These are phyloP conservation scores for Aspergillus tamarii DNA, from an alignment of 2,329 filamentous ascomycete species.

Conservation along the genomic window DNA sequence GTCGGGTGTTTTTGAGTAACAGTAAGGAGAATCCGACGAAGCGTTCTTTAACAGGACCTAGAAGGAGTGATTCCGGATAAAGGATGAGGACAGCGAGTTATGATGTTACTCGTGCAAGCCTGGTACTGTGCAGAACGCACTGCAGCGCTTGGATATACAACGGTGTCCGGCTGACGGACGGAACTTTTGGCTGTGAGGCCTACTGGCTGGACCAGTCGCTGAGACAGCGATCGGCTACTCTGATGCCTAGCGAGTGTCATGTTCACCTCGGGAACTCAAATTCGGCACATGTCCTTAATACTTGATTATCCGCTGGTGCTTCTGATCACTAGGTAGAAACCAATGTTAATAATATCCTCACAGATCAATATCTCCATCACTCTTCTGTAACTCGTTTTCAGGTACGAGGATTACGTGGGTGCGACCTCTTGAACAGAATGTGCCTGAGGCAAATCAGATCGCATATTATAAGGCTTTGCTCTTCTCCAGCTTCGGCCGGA, in stretches of 20 bases:
- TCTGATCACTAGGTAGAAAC: not conserved
- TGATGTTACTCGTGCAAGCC: not conserved
- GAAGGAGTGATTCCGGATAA: not conserved
- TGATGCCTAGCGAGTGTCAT: not conserved
- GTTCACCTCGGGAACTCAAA: not conserved
- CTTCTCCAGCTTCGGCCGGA: not conserved
- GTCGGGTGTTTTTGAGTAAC: not conserved
- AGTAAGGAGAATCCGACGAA: not conserved
- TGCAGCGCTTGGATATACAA: not conserved
- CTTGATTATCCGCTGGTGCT: not conserved
- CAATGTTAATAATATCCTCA: not conserved
- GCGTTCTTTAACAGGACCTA: not conserved
- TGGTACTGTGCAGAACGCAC: not conserved
- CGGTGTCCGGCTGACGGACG: not conserved
- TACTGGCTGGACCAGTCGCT: constrained; percentile 1
- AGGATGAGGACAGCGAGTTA: not conserved
- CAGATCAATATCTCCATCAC: not conserved
- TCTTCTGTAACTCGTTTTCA: not conserved
- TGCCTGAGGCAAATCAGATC: not conserved
- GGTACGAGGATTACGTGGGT: not conserved
- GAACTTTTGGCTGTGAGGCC: not conserved
- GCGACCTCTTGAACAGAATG: not conserved
- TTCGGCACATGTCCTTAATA: not conserved
- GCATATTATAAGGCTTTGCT: not conserved
- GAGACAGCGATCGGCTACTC: not conserved